phyloP scores from a whole-genome alignment of 176 grass and related monocot species.

The Guadua angustifolia region DNA sequence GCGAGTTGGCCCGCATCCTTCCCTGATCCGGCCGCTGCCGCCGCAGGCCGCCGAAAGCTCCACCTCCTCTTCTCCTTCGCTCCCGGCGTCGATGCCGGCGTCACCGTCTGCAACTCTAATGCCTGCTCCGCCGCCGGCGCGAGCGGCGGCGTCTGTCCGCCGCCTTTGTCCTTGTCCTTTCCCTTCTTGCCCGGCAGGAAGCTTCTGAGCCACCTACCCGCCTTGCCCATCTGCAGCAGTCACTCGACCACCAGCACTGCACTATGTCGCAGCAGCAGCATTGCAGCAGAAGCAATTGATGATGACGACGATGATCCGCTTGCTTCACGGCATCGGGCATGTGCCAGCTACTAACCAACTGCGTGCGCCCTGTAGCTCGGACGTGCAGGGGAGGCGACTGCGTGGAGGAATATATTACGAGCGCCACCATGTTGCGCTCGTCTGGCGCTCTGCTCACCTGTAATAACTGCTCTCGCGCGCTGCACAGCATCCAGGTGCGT shows the following conservation, averaged over 20 bases:
- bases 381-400: background rate
- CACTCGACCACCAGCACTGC: background rate
- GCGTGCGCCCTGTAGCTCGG: background rate
- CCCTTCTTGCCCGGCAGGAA: constrained; percentile 63
- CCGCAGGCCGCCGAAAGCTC: constrained; percentile 71
- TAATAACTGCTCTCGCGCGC: constrained; percentile 30
- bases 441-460: constrained; percentile 19
- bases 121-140: background rate
- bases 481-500: background rate
- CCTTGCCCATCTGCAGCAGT: constrained; percentile 59
- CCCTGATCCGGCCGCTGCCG: constrained; percentile 5
- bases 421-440: constrained; percentile 13
- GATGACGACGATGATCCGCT: background rate
- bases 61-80: constrained; percentile 72
- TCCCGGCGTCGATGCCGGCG: constrained; percentile 48
- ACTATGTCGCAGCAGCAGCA: constrained; percentile 8
- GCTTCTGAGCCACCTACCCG: constrained; percentile 74
- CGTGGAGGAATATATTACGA: constrained; percentile 49
- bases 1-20: constrained; percentile 47
- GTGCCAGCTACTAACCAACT: background rate
- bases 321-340: constrained; percentile 29
- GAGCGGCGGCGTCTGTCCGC: background rate
- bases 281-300: background rate
- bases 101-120: background rate
- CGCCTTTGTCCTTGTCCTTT: constrained; percentile 41